Base-by-base conservation (phyloP, 192 early-diverging fungal species). In the Podila epicladia region DNA sequence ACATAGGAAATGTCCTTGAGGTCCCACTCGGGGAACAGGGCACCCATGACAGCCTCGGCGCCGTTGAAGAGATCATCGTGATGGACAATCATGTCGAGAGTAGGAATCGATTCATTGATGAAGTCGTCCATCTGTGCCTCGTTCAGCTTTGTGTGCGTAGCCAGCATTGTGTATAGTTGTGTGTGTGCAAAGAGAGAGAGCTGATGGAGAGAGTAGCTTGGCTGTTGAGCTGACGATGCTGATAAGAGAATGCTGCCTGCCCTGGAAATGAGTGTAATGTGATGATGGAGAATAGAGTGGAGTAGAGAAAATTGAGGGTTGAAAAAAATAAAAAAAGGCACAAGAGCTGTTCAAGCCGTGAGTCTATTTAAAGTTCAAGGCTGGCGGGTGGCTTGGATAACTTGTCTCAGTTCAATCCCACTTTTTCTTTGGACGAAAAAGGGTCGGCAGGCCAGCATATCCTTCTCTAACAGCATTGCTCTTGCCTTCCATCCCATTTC, bases 11-110 rank as follows among this genome's bases (percentile, higher is more conserved):
- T 75, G 41, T 94, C 86, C 19, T 87, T 72, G 32, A 60, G 73
- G 11, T 78, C 74, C 93, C 92, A 95, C 9, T 83, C 69, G 17
- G 89, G 89, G 74, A 95, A 95, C 17, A 94, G 74, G 11, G 26
- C 58, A 32, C 64, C 58, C 26, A 91, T 78, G 22, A 92, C 89
- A 17, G 76, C 70, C 57, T 64, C 83, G 28, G 93, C 87, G 45
- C 92, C 91, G 71, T 87, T 91, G 74, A 95, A 90, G 35, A 95
- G 74, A 51, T 87, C 72, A 35, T 84, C 79, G 62, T 87, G 82
- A 22, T 69, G 60, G 31, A 94, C 91, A 2, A 85, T 86, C 53
- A 92, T 70, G 70, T 87, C 79, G 38, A 87, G 76, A 17, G 62
- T 82, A 3, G 71, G 67, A 1, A 82, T 65, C 22, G 72, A 29